phyloP scores from a whole-genome alignment of 2,329 filamentous ascomycete species.

The Ceratocystis variospora region DNA sequence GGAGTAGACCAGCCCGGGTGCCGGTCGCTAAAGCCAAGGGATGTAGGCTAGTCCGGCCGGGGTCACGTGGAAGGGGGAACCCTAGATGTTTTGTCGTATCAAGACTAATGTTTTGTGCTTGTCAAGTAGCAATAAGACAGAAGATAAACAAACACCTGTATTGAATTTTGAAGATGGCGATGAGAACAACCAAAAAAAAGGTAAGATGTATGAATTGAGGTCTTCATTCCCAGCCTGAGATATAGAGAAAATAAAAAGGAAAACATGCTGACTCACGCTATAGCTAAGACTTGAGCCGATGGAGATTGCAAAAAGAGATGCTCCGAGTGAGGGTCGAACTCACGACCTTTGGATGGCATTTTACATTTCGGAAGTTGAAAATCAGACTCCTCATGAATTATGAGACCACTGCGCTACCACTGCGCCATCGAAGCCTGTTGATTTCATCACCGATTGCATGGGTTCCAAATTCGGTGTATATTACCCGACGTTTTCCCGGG shows the following conservation, averaged over 20 bases:
- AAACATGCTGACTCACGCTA: background rate
- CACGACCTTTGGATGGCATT: constrained; percentile 20
- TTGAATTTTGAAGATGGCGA: too few relatives aligned
- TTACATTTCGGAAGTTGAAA: constrained; percentile 17
- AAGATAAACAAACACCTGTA: too few relatives aligned
- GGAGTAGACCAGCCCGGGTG: background rate
- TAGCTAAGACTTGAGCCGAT: background rate
- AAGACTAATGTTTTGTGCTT: background rate
- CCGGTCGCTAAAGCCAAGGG: background rate
- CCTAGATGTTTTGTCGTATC: background rate
- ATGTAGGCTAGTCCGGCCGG: background rate
- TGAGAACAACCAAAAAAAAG: too few relatives aligned
- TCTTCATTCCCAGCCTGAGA: background rate
- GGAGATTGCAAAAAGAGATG: constrained; percentile 8
- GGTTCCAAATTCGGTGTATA: background rate
- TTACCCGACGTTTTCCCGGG: background rate
- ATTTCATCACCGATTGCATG: background rate
- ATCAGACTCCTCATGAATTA: constrained; percentile 20
- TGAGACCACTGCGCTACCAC: constrained; percentile 20
- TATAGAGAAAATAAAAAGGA: background rate
- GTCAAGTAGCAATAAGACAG: too few relatives aligned
- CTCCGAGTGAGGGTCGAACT: constrained; percentile 21
- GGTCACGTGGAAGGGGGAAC: background rate
- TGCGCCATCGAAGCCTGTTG: constrained; percentile 20
- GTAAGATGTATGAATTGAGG: background rate